phyloP scores from a whole-genome alignment of 306 rosid species.

The Dryas alaskensis region DNA sequence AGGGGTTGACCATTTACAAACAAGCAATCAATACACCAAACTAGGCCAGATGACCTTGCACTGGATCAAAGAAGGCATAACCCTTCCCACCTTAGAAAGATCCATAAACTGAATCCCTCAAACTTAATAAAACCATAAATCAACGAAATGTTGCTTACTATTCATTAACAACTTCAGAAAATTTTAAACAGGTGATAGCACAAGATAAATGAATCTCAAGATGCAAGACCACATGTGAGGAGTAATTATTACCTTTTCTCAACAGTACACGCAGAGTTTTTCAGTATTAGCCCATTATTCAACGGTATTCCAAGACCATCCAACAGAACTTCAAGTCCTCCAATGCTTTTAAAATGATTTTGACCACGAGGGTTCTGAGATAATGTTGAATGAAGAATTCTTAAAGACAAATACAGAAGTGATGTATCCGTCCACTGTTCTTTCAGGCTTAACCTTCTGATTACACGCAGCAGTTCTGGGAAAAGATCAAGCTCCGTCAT shows the following conservation, averaged over 20 bases:
- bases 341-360: conserved; percentile 94
- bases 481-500: conserved; percentile 36
- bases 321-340: conserved; percentile 95
- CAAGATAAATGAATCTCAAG: background rate
- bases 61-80: too few species aligned
- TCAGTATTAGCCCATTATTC: conserved; percentile 51
- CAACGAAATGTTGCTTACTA: background rate
- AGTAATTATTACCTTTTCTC: conserved; percentile 57
- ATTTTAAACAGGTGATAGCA: background rate
- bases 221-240: background rate
- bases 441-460: conserved; percentile 83
- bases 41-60: too few species aligned
- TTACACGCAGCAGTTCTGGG: conserved; percentile 81
- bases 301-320: conserved; percentile 93
- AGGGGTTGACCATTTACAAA: too few species aligned
- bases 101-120: background rate
- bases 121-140: background rate
- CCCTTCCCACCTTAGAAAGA: too few species aligned
- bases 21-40: too few species aligned
- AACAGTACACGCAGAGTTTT: conserved; percentile 38
- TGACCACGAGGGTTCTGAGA: conserved; percentile 86
- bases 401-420: conserved; percentile 73
- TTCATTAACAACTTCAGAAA: background rate
- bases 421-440: conserved; percentile 70
- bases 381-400: conserved; percentile 70